A percentile compares a stretch with the other conserved stretches of the same genome.
Evolutionary conservation across 2,329 filamentous ascomycete genomes (phyloP).

Genomic region (Decorospora gaudefroyi): DNA sequence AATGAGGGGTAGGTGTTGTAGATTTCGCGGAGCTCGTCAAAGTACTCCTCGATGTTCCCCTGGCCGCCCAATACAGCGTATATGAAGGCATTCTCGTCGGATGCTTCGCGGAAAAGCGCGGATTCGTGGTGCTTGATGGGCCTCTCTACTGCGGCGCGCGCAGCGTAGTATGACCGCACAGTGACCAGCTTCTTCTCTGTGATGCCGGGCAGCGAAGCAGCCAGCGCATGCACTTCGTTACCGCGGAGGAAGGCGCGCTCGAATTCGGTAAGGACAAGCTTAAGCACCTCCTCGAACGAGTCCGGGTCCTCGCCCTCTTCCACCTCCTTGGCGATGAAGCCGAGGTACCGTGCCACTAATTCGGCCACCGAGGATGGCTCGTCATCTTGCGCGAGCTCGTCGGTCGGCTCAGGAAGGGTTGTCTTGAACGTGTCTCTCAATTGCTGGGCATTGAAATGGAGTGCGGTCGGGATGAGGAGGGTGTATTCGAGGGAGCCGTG

Average conservation of each 20-base stretch:
- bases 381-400: slow-evolving; percentile 96
- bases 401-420: slow-evolving; percentile 85
- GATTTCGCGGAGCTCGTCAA: slow-evolving; percentile 91
- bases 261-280: slow-evolving; percentile 91
- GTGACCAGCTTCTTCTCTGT: slow-evolving; percentile 89
- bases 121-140: slow-evolving; percentile 92
- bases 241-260: slow-evolving; percentile 92
- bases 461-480: slow-evolving; percentile 89
- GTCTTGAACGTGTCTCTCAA: slow-evolving; percentile 88
- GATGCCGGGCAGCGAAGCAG: slow-evolving; percentile 84
- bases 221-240: slow-evolving; percentile 94
- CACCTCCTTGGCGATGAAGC: slow-evolving; percentile 84
- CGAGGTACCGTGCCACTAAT: slow-evolving; percentile 90
- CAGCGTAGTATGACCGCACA: slow-evolving; percentile 88
- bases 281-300: slow-evolving; percentile 89
- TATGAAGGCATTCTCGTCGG: slow-evolving; percentile 79
- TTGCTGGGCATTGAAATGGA: slow-evolving; percentile 95
- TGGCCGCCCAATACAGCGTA: slow-evolving; percentile 97
- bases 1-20: slow-evolving; percentile 91
- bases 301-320: slow-evolving; percentile 92
- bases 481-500: slow-evolving; percentile 97
- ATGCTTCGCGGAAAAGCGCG: slow-evolving; percentile 84
- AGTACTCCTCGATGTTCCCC: slow-evolving; percentile 99
- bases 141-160: slow-evolving; percentile 79
- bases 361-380: slow-evolving; percentile 96